Conservation (phyloP, 163 green algal species). For the Trebouxiophyceae sp. region DNA sequence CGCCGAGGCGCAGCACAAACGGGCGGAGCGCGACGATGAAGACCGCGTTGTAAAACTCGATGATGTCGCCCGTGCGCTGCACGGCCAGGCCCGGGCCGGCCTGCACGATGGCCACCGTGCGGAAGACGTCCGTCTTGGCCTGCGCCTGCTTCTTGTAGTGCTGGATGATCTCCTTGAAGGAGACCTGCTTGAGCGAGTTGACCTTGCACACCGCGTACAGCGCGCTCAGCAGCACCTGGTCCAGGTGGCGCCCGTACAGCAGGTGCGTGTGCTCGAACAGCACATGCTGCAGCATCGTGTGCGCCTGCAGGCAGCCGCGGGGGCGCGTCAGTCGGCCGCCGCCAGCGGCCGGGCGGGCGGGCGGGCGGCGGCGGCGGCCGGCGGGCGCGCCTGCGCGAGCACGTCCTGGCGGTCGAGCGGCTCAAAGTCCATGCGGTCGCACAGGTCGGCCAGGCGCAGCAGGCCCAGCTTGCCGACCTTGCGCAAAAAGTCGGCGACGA, state of each 20-base stretch:
- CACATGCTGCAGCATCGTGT: conserved; percentile 58
- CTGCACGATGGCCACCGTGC: conserved; percentile 56
- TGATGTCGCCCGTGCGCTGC: conserved; percentile 66
- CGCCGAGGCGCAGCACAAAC: conserved; percentile 38
- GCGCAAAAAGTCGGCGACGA: conserved; percentile 37
- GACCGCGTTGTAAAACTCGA: conserved; percentile 86
- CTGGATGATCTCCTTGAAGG: conserved; percentile 80
- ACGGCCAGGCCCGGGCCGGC: conserved; percentile 16
- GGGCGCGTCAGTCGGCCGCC: not conserved
- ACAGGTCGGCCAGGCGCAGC: conserved; percentile 53
- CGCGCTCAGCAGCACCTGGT: conserved; percentile 78
- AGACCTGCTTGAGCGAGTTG: conserved; percentile 37
- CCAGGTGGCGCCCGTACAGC: conserved; percentile 80
- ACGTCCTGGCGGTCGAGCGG: conserved; percentile 16
- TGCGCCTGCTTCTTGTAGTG: conserved; percentile 78
- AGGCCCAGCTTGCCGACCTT: conserved; percentile 69
- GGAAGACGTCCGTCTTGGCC: conserved; percentile 63
- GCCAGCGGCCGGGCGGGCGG: not conserved
- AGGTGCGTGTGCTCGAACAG: conserved; percentile 70
- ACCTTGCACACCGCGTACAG: conserved; percentile 92
- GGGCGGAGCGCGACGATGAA: conserved; percentile 69
- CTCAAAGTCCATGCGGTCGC: conserved; percentile 30
- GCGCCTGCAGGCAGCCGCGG: conserved; percentile 34
- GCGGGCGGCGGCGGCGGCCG: not conserved
- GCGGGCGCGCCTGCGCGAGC: conserved; percentile 12